These are phyloP conservation scores for Dothistroma septosporum DNA, from an alignment of 2,329 filamentous ascomycete genomes.

Conservation along the genomic window DNA sequence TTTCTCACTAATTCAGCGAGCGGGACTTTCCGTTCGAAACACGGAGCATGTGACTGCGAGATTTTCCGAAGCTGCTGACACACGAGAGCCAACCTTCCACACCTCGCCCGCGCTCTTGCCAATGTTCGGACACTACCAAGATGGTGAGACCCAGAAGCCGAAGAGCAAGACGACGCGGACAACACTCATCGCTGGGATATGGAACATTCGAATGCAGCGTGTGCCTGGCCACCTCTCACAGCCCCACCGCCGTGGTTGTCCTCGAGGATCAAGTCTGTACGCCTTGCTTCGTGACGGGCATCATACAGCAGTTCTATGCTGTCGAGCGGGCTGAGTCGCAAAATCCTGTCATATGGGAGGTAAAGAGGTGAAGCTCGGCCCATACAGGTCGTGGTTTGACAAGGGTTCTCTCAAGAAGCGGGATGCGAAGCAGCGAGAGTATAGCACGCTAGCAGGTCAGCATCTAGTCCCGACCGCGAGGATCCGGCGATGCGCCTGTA, in stretches of 20 bases:
- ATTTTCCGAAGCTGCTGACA: too few relatives aligned
- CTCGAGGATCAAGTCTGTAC: not conserved
- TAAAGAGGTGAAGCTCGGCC: not conserved
- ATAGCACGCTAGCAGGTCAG: not conserved
- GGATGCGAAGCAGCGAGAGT: not conserved
- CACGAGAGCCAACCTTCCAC: too few relatives aligned
- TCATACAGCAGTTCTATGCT: not conserved
- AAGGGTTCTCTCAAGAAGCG: not conserved
- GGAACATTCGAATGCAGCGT: not conserved
- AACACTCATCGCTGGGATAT: not conserved
- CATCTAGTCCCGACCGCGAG: too few relatives aligned
- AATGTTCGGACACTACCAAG: too few relatives aligned
- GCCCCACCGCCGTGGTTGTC: not conserved
- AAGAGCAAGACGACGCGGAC: not conserved
- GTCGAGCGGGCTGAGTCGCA: not conserved
- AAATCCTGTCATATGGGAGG: not conserved
- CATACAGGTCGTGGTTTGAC: not conserved
- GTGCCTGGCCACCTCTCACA: not conserved
- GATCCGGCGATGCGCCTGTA: too few relatives aligned
- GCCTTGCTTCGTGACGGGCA: not conserved
- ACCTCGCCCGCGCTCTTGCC: too few relatives aligned
- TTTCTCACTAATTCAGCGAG: too few relatives aligned
- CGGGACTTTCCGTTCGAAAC: too few relatives aligned
- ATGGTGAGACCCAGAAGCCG: not conserved
- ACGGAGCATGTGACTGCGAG: too few relatives aligned